Conservation (phyloP, 2,329 filamentous ascomycete species). For the Hypoxylon sp. region DNA sequence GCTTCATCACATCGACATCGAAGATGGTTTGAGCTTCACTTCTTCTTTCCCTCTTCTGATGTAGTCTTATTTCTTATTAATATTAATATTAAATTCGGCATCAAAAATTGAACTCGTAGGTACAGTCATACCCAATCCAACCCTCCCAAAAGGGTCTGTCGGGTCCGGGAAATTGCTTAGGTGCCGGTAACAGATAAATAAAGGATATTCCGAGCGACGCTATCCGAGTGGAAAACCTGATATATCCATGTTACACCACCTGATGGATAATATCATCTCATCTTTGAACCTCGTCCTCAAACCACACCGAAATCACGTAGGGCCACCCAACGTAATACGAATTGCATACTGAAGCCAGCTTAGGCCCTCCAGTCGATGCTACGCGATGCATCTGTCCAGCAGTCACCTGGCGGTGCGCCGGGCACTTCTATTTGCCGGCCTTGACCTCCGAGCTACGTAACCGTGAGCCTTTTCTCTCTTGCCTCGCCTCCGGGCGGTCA, state of each 20-base stretch:
- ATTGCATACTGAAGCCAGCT: conserved; percentile 1
- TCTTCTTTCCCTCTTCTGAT: too few species aligned
- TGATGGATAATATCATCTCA: conserved; percentile 19
- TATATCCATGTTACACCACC: conserved; percentile 27
- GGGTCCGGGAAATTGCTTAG: conserved; percentile 13
- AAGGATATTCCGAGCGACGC: conserved; percentile 5
- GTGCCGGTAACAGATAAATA: conserved; percentile 30
- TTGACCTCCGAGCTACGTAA: not conserved
- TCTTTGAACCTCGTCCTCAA: conserved; percentile 15
- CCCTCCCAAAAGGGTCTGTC: too few species aligned
- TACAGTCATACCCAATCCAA: too few species aligned
- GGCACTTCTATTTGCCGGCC: conserved; percentile 1
- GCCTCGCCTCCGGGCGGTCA: not conserved
- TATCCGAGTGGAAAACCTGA: conserved; percentile 10
- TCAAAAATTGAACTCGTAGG: too few species aligned
- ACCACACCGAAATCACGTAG: conserved; percentile 29
- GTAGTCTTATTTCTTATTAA: too few species aligned
- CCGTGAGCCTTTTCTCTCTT: not conserved
- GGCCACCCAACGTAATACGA: conserved; percentile 3
- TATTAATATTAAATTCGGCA: too few species aligned
- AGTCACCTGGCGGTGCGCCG: conserved; percentile 1
- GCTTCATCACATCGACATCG: not conserved
- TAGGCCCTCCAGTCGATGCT: conserved; percentile 10
- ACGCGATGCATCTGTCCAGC: conserved; percentile 1
- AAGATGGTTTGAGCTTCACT: not conserved